These are phyloP conservation scores for Saxophila tyrrhenica DNA, from an alignment of 495 filamentous ascomycete genomes.

Conservation along the genomic window DNA sequence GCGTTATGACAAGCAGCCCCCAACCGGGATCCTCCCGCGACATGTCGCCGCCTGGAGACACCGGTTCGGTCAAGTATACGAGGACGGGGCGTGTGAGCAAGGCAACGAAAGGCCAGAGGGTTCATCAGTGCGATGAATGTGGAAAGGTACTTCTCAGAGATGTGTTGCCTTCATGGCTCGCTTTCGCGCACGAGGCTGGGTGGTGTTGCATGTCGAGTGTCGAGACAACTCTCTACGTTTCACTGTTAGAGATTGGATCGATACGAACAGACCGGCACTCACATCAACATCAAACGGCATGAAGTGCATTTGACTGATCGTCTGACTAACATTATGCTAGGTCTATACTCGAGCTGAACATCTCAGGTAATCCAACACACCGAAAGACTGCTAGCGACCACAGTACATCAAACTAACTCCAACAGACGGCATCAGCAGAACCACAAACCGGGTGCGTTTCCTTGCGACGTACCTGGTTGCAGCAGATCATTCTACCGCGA, in stretches of 20 bases:
- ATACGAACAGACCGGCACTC: no score
- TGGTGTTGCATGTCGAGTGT: no score
- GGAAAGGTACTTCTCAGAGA: slow-evolving; percentile 25
- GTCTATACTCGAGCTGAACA: slow-evolving; percentile 69
- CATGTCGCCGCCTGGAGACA: slow-evolving; percentile 5
- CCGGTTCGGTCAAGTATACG: slow-evolving; percentile 22
- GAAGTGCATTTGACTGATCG: no score
- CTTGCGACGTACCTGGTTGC: slow-evolving; percentile 55
- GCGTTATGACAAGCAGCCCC: neutral
- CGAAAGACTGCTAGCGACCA: neutral
- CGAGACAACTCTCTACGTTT: no score
- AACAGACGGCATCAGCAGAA: slow-evolving; percentile 54
- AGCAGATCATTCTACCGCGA: slow-evolving; percentile 53
- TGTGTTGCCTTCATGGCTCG: no score
- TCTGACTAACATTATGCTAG: no score
- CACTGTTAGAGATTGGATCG: no score
- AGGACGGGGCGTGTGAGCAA: slow-evolving; percentile 32
- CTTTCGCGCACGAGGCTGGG: no score
- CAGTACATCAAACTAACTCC: neutral
- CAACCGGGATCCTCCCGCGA: slow-evolving; percentile 15
- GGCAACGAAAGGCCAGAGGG: slow-evolving; percentile 30
- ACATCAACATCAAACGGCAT: no score
- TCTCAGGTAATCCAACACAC: slow-evolving; percentile 44
- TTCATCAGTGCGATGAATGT: slow-evolving; percentile 30
- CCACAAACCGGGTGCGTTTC: slow-evolving; percentile 58